These are phyloP conservation scores for Cytospora paraplurivora DNA, from an alignment of 2,329 filamentous ascomycete species.

Conservation along the genomic window DNA sequence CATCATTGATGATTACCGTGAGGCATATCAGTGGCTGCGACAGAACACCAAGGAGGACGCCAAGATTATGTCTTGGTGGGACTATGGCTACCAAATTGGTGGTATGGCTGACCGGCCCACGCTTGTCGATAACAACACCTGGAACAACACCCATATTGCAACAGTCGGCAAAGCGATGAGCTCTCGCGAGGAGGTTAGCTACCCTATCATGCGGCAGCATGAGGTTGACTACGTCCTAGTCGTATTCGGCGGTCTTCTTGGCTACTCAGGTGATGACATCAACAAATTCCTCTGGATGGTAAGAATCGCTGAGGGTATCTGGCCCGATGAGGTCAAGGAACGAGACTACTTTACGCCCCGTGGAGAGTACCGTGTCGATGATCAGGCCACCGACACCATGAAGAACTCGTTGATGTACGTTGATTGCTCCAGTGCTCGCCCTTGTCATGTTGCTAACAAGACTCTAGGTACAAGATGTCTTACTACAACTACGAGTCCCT, in stretches of 20 bases:
- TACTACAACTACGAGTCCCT: slow-evolving; percentile 96
- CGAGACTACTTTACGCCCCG: slow-evolving; percentile 91
- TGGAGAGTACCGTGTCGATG: slow-evolving; percentile 94
- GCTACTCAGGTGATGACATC: slow-evolving; percentile 98
- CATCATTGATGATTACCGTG: slow-evolving; percentile 98
- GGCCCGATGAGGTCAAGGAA: slow-evolving; percentile 99
- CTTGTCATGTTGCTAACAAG: slow-evolving; percentile 35
- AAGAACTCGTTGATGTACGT: slow-evolving; percentile 98
- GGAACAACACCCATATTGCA: slow-evolving; percentile 99
- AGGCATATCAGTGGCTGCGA: slow-evolving; percentile 98
- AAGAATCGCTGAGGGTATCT: slow-evolving; percentile 96
- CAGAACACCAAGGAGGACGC: slow-evolving; percentile 95
- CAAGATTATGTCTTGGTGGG: slow-evolving; percentile 99
- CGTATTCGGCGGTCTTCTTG: slow-evolving; percentile 92
- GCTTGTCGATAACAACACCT: slow-evolving; percentile 98
- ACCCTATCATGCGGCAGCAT: slow-evolving; percentile 96
- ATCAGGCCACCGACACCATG: slow-evolving; percentile 93
- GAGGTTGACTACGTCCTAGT: slow-evolving; percentile 99
- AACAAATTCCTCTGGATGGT: slow-evolving; percentile 99
- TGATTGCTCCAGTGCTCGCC: background rate
- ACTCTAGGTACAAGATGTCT: slow-evolving; percentile 96
- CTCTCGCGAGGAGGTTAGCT: slow-evolving; percentile 95
- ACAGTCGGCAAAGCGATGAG: slow-evolving; percentile 99
- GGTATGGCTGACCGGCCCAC: slow-evolving; percentile 98
- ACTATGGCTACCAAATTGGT: slow-evolving; percentile 99